Conservation (phyloP, 202 grass and related monocot species). For the Brachypodium distachyon region DNA sequence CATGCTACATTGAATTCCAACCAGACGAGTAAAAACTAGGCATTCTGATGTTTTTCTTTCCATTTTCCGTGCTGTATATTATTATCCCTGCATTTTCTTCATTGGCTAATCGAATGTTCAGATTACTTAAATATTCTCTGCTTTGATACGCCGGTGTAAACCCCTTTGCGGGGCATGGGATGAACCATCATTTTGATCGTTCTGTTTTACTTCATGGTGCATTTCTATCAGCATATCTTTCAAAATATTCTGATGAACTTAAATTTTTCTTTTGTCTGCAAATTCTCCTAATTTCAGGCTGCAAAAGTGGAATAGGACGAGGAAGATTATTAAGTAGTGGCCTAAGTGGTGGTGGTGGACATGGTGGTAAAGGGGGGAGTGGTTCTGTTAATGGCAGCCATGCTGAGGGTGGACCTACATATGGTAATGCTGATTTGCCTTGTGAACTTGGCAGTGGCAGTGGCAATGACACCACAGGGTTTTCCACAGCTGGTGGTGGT, state of each 20-base stretch:
- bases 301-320: slow-evolving; percentile 79
- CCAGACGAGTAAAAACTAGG: neutral
- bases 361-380: slow-evolving; percentile 88
- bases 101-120: neutral
- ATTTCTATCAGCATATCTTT: neutral
- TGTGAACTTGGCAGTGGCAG: slow-evolving; percentile 99
- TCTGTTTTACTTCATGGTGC: neutral
- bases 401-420: slow-evolving; percentile 62
- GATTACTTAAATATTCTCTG: neutral
- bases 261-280: too few relatives aligned
- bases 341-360: slow-evolving; percentile 81
- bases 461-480: slow-evolving; percentile 62
- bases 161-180: neutral
- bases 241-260: neutral
- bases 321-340: slow-evolving; percentile 55
- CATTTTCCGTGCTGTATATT: neutral
- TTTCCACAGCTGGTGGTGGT: slow-evolving; percentile 87
- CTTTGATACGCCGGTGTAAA: neutral
- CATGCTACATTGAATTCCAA: neutral
- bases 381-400: slow-evolving; percentile 24
- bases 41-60: neutral
- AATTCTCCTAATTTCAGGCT: slow-evolving; percentile 47
- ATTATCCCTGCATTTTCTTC: neutral
- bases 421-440: slow-evolving; percentile 84
- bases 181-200: neutral